A percentile compares a stretch with the other conserved stretches of the same genome.
Evolutionary conservation across 768 basidiomycete genomes (phyloP).

Genomic region (Hygrocybe coccinea): DNA sequence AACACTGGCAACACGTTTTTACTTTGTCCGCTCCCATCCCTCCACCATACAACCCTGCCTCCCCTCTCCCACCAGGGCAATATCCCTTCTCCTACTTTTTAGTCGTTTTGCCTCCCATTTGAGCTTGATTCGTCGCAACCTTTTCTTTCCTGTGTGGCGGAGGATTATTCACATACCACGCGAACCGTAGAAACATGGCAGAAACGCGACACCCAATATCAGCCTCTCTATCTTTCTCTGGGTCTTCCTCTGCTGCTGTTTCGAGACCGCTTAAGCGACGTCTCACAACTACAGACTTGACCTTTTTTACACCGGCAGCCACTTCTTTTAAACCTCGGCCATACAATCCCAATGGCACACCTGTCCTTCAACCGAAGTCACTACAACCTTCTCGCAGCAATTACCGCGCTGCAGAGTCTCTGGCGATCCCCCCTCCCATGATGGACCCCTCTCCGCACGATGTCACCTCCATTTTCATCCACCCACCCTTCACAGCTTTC

Average conservation of each 20-base stretch:
- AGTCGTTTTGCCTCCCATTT: not conserved
- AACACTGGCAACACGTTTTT: not conserved
- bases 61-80: not conserved
- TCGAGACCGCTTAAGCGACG: slow-evolving; percentile 45
- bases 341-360: slow-evolving; percentile 42
- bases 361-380: slow-evolving; percentile 24
- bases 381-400: slow-evolving; percentile 27
- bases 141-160: not conserved
- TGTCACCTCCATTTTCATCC: slow-evolving; percentile 62
- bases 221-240: slow-evolving; percentile 26
- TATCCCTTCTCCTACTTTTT: slow-evolving; percentile 1
- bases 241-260: slow-evolving; percentile 22
- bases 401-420: slow-evolving; percentile 35
- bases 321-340: slow-evolving; percentile 63
- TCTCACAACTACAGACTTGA: slow-evolving; percentile 40
- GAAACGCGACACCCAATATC: slow-evolving; percentile 23
- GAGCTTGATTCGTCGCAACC: not conserved
- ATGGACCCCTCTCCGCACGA: slow-evolving; percentile 71
- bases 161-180: not conserved
- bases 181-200: slow-evolving; percentile 10
- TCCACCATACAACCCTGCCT: not conserved
- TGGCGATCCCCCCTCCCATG: slow-evolving; percentile 45
- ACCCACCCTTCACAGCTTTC: slow-evolving; percentile 66
- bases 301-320: slow-evolving; percentile 61
- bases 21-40: not conserved